Base-by-base conservation (phyloP, 352 stramenopile genomes). In the Pythium aristosporum region DNA sequence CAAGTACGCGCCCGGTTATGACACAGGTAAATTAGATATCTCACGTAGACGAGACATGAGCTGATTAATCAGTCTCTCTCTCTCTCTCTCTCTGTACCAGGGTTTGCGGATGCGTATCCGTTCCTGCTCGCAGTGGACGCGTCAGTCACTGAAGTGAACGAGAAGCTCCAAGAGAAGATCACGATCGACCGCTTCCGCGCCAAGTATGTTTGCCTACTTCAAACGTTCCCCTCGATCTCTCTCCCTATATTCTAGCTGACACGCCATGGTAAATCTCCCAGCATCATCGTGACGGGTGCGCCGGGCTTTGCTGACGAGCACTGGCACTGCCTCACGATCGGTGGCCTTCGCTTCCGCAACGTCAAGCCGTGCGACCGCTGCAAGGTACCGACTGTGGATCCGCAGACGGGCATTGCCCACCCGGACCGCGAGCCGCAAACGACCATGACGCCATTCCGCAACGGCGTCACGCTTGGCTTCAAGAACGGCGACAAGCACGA, bases 121-220 rank as follows among this genome's bases (percentile, higher is more conserved):
- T 89, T 92, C 60, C 67, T 96, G 39, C 42, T 96, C 23, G 65
- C 80, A 3, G 53, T 81, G 12, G 67, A 88, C 16, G 69, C 76
- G 28, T 93, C 84, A 21, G 52, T 96, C 18, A 63, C 82, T 7
- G 68, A 84, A 1, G 63, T 95, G 37, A 92, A 92, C 57, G 67
- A 71, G 23, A 65, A 62, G 10, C 65, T 93, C 9, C 42, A 85
- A 18, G 76, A 80, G 1, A 65, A 75, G 1, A 71, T 93, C n/a
- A 68, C 73, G 10, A 94, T 95, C 70, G 85, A 89, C 30, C 84
- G 85, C 6, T 96, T 96, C 62, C 86, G 88, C 8, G 78, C 88
- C 25, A 96, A 96, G 85, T 88, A 25, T 42, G 25, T 16, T 1
- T 42, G 10, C 2, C 36, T 16, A 2, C 15, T 5, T 11, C 36